Evolutionary conservation across 1,284 basidiomycete genomes (phyloP).

Genomic region (Ustilago cynodontis): DNA sequence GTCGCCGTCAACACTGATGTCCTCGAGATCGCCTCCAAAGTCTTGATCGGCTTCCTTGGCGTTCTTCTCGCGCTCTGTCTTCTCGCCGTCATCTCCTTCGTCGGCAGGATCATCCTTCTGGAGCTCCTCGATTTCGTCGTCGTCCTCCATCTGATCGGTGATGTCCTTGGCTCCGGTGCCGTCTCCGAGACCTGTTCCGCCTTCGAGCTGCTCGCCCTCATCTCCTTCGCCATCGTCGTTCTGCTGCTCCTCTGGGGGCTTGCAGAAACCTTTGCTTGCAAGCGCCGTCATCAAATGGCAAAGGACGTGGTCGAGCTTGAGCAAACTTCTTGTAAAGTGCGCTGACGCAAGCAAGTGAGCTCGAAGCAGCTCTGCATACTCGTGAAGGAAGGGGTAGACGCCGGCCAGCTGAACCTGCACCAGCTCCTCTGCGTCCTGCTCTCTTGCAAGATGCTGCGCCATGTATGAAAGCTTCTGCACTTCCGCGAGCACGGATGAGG

Average conservation of each 20-base stretch:
- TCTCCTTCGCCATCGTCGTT: slow-evolving; percentile 52
- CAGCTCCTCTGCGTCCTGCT: slow-evolving; percentile 16
- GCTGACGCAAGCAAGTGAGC: slow-evolving; percentile 71
- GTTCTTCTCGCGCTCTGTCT: slow-evolving; percentile 73
- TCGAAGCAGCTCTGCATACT: slow-evolving; percentile 67
- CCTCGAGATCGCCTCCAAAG: slow-evolving; percentile 82
- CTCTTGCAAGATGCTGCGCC: slow-evolving; percentile 23
- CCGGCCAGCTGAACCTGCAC: slow-evolving; percentile 40
- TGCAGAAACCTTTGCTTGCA: slow-evolving; percentile 86
- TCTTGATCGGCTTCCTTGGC: slow-evolving; percentile 75
- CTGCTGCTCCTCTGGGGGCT: slow-evolving; percentile 61
- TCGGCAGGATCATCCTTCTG: slow-evolving; percentile 76
- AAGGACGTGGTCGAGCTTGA: slow-evolving; percentile 86
- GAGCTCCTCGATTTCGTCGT: slow-evolving; percentile 94
- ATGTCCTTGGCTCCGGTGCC: slow-evolving; percentile 73
- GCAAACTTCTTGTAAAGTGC: slow-evolving; percentile 81
- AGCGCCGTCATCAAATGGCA: slow-evolving; percentile 81
- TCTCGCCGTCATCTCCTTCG: slow-evolving; percentile 72
- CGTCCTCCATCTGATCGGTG: slow-evolving; percentile 73
- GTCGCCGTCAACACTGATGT: slow-evolving; percentile 72
- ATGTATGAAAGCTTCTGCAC: slow-evolving; percentile 27
- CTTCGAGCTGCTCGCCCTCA: slow-evolving; percentile 61
- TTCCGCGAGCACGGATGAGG: slow-evolving; percentile 37
- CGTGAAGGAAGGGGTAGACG: slow-evolving; percentile 59
- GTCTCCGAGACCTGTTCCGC: slow-evolving; percentile 68